These are phyloP conservation scores for Cercophora scortea DNA, from an alignment of 495 filamentous ascomycete genomes.

Conservation along the genomic window DNA sequence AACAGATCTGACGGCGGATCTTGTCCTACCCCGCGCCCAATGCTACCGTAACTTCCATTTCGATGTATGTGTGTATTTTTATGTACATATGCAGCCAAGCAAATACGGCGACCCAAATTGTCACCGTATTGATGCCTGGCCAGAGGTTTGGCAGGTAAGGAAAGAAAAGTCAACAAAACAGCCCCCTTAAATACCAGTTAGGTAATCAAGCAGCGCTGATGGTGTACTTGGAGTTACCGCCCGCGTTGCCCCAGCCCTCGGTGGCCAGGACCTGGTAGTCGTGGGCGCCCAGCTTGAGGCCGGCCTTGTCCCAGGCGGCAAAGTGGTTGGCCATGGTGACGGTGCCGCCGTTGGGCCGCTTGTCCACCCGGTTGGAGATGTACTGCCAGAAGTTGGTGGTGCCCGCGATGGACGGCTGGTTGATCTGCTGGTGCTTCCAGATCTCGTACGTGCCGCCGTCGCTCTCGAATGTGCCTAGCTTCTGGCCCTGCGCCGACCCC, in stretches of 20 bases:
- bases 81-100: no score
- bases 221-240: constrained; percentile 22
- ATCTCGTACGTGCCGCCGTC: constrained; percentile 54
- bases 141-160: no score
- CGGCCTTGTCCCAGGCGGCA: constrained; percentile 42
- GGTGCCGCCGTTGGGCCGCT: constrained; percentile 31
- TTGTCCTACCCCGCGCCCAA: no score
- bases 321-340: constrained; percentile 49
- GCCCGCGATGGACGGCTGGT: constrained; percentile 50
- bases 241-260: constrained; percentile 39
- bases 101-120: no score
- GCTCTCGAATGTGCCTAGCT: constrained; percentile 42
- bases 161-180: not conserved
- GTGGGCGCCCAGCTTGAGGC: constrained; percentile 43
- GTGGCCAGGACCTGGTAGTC: constrained; percentile 51
- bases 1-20: no score
- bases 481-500: constrained; percentile 34
- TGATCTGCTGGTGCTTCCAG: constrained; percentile 43
- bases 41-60: no score
- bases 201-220: not conserved
- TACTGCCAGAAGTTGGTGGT: constrained; percentile 54
- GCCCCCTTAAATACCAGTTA: not conserved
- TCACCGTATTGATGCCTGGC: no score
- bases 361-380: constrained; percentile 43
- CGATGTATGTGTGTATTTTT: no score